Evolutionary conservation across 768 basidiomycete species (phyloP), one percentile per base, ranked within the genome.

Genomic region (Pulveroboletus sp.): DNA sequence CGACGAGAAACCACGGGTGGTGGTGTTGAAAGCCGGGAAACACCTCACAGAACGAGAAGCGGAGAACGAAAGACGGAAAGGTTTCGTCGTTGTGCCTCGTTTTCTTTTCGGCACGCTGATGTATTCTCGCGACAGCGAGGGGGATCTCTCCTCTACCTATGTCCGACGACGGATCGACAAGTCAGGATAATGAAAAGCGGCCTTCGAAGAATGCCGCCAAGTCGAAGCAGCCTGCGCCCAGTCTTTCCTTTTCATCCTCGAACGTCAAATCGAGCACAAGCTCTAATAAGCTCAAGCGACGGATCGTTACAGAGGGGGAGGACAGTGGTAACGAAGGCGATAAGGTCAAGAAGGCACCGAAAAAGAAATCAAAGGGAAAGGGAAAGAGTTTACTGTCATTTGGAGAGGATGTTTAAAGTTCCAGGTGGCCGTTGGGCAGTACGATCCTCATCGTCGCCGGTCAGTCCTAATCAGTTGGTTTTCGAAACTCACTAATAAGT

Each of bases 1-100:
- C 0, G 92, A 93, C 59, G 93, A 94, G 67, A 83, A 78, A 57
- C 93, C 93, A 3, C 89, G 90, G 62, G 82, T 96, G 8, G 90
- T 96, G 4, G 93, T 95, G 8, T 65, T 96, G 56, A 90, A 80
- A 62, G 80, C 86, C 57, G 93, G 93, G 26, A 94, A 90, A 64
- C 93, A 96, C 72, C 74, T 96, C 38, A 81, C 80, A 2, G 84
- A 78, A 54, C 71, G 77, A 47, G 89, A 95, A 60, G 91, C 77
- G 4, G 85, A 89, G 74, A 85, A 89, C 62, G 76, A 88, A 58
- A 75, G 76, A 47, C 79, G 89, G 47, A 81, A 78, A 76, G 86
- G 89, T 89, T 51, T 43, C 15, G 73, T 59, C 32, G 44, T 47
- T 14, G 57, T n/a, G n/a, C n/a, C 15, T 26, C 27, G 4, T 26